These are phyloP conservation scores for Diaporthe ilicicola DNA, from an alignment of 2,329 filamentous ascomycete species.

Conservation along the genomic window DNA sequence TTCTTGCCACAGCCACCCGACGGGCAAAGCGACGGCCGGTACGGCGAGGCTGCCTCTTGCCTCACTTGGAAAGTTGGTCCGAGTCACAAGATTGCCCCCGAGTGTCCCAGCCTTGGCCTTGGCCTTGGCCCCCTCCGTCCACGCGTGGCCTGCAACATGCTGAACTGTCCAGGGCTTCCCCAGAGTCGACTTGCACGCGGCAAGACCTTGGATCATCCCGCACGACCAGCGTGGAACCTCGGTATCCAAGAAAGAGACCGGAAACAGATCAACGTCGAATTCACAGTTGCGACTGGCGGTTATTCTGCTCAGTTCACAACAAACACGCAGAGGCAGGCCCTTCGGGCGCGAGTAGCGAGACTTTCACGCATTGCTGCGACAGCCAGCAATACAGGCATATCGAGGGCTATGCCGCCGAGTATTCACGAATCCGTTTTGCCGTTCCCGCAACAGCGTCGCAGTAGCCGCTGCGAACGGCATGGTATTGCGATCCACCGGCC, in stretches of 20 bases:
- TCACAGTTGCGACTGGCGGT: background rate
- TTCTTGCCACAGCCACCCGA: constrained; percentile 3
- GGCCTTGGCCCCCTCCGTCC: background rate
- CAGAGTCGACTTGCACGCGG: constrained; percentile 1
- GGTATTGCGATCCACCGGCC: background rate
- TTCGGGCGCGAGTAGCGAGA: background rate
- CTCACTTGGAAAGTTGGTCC: constrained; percentile 27
- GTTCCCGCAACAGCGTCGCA: background rate
- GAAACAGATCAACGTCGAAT: background rate
- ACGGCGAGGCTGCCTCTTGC: constrained; percentile 30
- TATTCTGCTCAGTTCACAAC: background rate
- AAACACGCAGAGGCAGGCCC: background rate
- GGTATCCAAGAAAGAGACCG: background rate
- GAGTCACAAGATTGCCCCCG: constrained; percentile 24
- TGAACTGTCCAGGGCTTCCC: constrained; percentile 16
- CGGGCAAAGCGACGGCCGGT: background rate
- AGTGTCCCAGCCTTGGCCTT: constrained; percentile 3
- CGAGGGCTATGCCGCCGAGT: background rate
- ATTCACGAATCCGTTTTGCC: background rate
- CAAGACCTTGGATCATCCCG: background rate
- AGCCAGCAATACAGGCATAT: background rate
- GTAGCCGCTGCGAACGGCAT: background rate
- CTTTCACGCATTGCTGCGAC: background rate
- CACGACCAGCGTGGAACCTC: background rate
- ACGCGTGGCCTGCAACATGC: constrained; percentile 7